Evolutionary conservation across 169 alveolate species (phyloP), one percentile per base, ranked within the genome.

Genomic region (Theileria sp.): DNA sequence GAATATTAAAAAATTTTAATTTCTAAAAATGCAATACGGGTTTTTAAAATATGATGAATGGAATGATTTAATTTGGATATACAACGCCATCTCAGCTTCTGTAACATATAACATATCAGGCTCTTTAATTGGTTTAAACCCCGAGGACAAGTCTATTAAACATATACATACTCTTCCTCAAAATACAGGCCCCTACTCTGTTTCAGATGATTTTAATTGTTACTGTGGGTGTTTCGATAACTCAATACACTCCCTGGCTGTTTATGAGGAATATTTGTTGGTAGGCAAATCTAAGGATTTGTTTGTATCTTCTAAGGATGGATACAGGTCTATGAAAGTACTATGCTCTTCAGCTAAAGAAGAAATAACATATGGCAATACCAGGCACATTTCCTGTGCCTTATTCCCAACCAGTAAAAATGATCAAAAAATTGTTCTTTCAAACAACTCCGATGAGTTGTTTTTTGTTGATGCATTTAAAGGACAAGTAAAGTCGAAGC

Each of bases 21-120:
- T 44, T 74, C 32, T 54, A 26, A 83, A 77, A 62, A 83, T 83
- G 89, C 81, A 70, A 51, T 15, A 77, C 69, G 86, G 89, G n/a
- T 56, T 83, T 30, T 32, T 83, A 26, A 83, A 83, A 32, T 78
- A 83, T 69, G 89, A 83, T 50, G 58, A 67, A 80, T 83, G 89
- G 89, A 77, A 83, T 19, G 83, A 83, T 13, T 9, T 83, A 25
- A 23, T 83, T 17, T 83, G 89, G 89, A 64, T 83, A 32, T 83
- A 83, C 64, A 83, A 83, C 66, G 56, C 80, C 26, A 54, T 83
- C 19, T 62, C 62, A 6, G 38, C 86, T 21, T 54, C 80, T 13
- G 58, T 75, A 9, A 79, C 78, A 62, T 76, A 85, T 9, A 71
- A 81, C n/a, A 66, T 83, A 17, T 76, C 77, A 12, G 89, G 89